A percentile compares a stretch with the other conserved stretches of the same genome.
Conservation (phyloP, 352 stramenopile genomes). For the Thalassiosira mediterranea region DNA sequence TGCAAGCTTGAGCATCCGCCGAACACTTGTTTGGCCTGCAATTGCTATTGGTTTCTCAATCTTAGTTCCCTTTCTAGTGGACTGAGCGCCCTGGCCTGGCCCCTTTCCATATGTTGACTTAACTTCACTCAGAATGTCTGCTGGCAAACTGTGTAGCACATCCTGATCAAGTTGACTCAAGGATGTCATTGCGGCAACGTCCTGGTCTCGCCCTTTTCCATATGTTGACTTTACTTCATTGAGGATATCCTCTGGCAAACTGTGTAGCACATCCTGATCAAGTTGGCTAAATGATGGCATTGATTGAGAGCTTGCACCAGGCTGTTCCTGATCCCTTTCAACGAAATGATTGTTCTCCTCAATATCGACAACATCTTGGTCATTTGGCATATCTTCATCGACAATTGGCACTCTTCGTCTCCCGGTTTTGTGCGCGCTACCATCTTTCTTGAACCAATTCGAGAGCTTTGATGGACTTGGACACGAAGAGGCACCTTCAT, state of each 20-base stretch:
- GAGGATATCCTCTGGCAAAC: conserved; percentile 57
- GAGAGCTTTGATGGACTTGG: conserved; percentile 50
- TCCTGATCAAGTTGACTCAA: conserved; percentile 63
- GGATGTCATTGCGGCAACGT: conserved; percentile 40
- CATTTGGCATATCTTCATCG: conserved; percentile 4
- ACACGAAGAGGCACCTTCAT: conserved; percentile 9
- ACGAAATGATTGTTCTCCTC: conserved; percentile 7
- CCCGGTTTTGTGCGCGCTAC: neutral
- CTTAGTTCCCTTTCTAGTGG: conserved; percentile 5
- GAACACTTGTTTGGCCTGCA: conserved; percentile 63
- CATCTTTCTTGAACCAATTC: conserved; percentile 45
- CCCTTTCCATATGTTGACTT: conserved; percentile 26
- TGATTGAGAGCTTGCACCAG: conserved; percentile 6
- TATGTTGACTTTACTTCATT: conserved; percentile 45
- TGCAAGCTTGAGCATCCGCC: conserved; percentile 76
- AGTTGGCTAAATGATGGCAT: conserved; percentile 59
- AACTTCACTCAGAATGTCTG: conserved; percentile 54
- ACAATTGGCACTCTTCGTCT: neutral
- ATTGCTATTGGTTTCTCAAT: conserved; percentile 40
- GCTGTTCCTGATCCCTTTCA: neutral
- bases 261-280: conserved; percentile 53
- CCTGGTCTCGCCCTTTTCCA: too few relatives aligned
- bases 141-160: conserved; percentile 52
- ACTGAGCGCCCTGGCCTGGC: neutral
- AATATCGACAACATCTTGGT: conserved; percentile 22